Evolutionary conservation across 208 protist species (phyloP).

Genomic region (Borovskyia barvae): DNA sequence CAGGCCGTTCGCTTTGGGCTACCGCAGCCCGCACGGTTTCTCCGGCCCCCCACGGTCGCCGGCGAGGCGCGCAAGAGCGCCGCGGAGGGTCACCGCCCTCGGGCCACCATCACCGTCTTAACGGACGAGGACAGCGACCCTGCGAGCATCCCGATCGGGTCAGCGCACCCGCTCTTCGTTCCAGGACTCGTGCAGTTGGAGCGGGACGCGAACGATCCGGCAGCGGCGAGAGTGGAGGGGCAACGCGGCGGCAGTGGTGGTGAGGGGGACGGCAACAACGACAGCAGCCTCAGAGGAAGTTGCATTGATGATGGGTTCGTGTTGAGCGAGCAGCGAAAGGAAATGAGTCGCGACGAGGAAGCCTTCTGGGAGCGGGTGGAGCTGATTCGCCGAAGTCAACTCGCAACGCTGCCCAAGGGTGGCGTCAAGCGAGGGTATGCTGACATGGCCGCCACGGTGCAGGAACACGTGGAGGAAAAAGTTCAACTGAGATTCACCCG

Average conservation of each 20-base stretch:
- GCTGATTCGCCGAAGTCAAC: conserved; percentile 75
- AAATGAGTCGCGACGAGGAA: conserved; percentile 78
- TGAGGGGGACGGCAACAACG: no score
- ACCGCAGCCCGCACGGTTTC: conserved; percentile 19
- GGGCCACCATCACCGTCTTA: conserved; percentile 37
- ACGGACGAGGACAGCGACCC: conserved; percentile 44
- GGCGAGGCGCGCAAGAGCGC: not conserved
- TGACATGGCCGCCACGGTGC: conserved; percentile 42
- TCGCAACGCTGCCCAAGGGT: conserved; percentile 56
- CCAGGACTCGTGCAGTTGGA: conserved; percentile 75
- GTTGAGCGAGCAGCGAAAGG: conserved; percentile 60
- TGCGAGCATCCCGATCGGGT: conserved; percentile 60
- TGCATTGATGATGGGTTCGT: conserved; percentile 38
- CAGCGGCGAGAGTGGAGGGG: not conserved
- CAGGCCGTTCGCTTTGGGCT: conserved; percentile 70
- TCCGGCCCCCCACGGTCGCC: not conserved
- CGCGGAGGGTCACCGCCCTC: no score
- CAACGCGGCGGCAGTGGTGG: not conserved
- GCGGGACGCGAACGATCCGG: conserved; percentile 3
- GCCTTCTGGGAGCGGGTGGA: conserved; percentile 87
- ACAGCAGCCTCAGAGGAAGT: no score
- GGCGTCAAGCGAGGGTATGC: conserved; percentile 63
- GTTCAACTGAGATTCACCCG: conserved; percentile 81
- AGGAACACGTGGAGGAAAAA: conserved; percentile 69
- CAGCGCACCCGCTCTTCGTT: conserved; percentile 65